Conservation (phyloP, 495 filamentous ascomycete genomes). For the Filosporella fistucella region DNA sequence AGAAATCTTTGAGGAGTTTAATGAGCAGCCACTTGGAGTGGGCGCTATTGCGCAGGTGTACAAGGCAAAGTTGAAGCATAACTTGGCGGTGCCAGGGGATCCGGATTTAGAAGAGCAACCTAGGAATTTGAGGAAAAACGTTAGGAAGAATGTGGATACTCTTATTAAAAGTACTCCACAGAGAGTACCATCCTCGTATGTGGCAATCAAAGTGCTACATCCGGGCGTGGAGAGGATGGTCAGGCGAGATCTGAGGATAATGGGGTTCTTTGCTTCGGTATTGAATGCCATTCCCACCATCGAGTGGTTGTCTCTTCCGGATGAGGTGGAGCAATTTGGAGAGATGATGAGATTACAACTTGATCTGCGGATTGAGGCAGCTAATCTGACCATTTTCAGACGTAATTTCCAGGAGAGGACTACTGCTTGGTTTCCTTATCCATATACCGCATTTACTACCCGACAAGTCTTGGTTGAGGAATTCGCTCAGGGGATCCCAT, state of each 20-base stretch:
- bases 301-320: slow-evolving; percentile 94
- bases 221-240: slow-evolving; percentile 87
- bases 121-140: slow-evolving; percentile 56
- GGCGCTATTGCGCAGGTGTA: slow-evolving; percentile 99
- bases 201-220: slow-evolving; percentile 95
- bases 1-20: slow-evolving; percentile 96
- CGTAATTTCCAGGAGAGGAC: slow-evolving; percentile 84
- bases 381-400: slow-evolving; percentile 85
- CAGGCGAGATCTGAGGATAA: slow-evolving; percentile 83
- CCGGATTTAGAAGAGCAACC: slow-evolving; percentile 40
- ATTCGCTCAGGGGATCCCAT: slow-evolving; percentile 88
- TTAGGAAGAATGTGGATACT: slow-evolving; percentile 77
- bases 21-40: slow-evolving; percentile 85
- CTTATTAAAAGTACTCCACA: slow-evolving; percentile 82
- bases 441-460: slow-evolving; percentile 86
- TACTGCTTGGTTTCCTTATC: slow-evolving; percentile 94
- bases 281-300: slow-evolving; percentile 91
- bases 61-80: slow-evolving; percentile 84
- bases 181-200: slow-evolving; percentile 84
- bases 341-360: slow-evolving; percentile 98
- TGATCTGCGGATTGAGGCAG: slow-evolving; percentile 90
- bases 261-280: slow-evolving; percentile 83
- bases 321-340: slow-evolving; percentile 90
- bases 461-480: slow-evolving; percentile 92
- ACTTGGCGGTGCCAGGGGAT: slow-evolving; percentile 61